A percentile compares a stretch with the other conserved stretches of the same genome.
These are phyloP conservation scores for Pythium biforme DNA, from an alignment of 352 stramenopile genomes.

Conservation along the genomic window DNA sequence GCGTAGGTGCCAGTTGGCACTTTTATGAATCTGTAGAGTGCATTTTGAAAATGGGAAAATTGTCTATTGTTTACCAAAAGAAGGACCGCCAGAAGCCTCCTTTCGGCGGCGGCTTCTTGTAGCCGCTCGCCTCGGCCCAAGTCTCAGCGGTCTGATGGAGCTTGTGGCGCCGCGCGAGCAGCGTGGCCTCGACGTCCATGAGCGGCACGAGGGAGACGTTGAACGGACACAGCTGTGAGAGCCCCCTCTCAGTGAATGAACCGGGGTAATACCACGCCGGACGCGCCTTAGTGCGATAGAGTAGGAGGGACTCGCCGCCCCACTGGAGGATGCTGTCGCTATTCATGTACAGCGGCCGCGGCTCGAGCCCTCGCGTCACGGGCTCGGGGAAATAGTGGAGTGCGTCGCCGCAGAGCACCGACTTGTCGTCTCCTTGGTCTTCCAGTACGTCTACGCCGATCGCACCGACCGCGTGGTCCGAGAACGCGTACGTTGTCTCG, in stretches of 20 bases:
- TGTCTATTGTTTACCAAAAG: slow-evolving; percentile 22
- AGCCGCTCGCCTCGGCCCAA: slow-evolving; percentile 34
- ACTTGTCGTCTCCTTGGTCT: slow-evolving; percentile 29
- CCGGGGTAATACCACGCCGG: slow-evolving; percentile 53
- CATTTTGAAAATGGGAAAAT: not conserved
- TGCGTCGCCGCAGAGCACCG: slow-evolving; percentile 47
- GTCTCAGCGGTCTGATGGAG: slow-evolving; percentile 29
- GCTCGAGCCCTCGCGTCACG: slow-evolving; percentile 5
- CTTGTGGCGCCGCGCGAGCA: slow-evolving; percentile 40
- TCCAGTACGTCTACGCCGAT: slow-evolving; percentile 39
- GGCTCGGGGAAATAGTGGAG: slow-evolving; percentile 52
- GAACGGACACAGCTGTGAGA: slow-evolving; percentile 56
- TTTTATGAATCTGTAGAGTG: not conserved
- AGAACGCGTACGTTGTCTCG: slow-evolving; percentile 64
- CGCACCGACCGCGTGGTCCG: slow-evolving; percentile 52
- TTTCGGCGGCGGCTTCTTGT: not conserved
- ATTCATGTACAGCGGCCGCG: slow-evolving; percentile 56
- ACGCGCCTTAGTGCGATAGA: slow-evolving; percentile 52
- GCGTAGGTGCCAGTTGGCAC: not conserved
- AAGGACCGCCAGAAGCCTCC: slow-evolving; percentile 13
- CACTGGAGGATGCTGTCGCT: slow-evolving; percentile 46
- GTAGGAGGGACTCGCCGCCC: not conserved
- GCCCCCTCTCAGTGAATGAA: slow-evolving; percentile 37
- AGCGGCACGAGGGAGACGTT: slow-evolving; percentile 49
- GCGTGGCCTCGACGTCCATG: slow-evolving; percentile 35